Evolutionary conservation across 805 yeast species (phyloP).

Genomic region (Wickerhamomyces alni): DNA sequence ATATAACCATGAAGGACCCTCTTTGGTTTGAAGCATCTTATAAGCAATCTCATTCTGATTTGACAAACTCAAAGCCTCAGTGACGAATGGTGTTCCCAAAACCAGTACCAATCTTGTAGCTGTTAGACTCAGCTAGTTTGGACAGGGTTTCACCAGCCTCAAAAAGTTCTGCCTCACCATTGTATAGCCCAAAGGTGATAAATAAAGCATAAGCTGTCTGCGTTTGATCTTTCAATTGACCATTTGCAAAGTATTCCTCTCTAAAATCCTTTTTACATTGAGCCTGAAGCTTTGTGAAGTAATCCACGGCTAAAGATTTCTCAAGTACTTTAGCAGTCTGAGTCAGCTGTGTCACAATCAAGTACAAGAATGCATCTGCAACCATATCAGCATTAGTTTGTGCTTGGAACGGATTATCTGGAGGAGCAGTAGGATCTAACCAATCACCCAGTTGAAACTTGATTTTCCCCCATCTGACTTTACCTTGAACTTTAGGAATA

Average conservation of each 20-base stretch:
- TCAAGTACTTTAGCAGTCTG: conserved; percentile 6
- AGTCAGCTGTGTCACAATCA: conserved; percentile 10
- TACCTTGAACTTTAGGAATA: conserved; percentile 10
- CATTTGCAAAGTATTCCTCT: conserved; percentile 8
- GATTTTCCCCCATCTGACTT: conserved; percentile 11
- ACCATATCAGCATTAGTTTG: conserved; percentile 14
- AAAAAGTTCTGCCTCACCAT: conserved; percentile 2
- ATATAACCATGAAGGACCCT: conserved; percentile 16
- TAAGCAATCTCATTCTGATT: conserved; percentile 11
- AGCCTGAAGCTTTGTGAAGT: conserved; percentile 1
- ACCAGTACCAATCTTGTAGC: conserved; percentile 14
- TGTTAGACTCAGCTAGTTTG: conserved; percentile 5
- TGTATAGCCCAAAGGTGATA: conserved; percentile 9
- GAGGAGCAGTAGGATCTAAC: conserved; percentile 18
- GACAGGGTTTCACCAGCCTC: conserved; percentile 11
- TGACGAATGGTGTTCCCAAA: conserved; percentile 17
- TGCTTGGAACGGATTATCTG: conserved; percentile 12
- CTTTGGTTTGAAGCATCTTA: conserved; percentile 8
- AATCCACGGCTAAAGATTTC: conserved; percentile 2
- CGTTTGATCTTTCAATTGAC: conserved; percentile 7
- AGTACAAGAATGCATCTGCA: conserved; percentile 14
- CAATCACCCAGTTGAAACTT: conserved; percentile 14
- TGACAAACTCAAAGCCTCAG: conserved; percentile 10
- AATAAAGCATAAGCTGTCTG: conserved; percentile 15
- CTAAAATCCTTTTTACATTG: conserved; percentile 6